Percentiles rank a stretch among this genome's conserved stretches.
These are phyloP conservation scores for Ceraceosorus bombacis DNA, from an alignment of 1,284 basidiomycete species.

Conservation along the genomic window DNA sequence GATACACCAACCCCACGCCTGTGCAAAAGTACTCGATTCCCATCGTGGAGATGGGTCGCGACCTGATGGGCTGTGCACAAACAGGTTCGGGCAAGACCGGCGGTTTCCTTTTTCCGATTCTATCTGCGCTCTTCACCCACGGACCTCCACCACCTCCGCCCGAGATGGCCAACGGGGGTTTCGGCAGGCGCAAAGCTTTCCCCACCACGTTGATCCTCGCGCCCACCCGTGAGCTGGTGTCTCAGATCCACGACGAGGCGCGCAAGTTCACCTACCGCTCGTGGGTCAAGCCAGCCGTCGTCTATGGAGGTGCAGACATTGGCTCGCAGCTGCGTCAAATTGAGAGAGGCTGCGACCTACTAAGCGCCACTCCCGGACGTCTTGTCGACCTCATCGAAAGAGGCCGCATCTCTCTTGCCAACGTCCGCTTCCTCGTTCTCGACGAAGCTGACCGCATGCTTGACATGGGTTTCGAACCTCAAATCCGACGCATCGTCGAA, in stretches of 20 bases:
- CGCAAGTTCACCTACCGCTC: conserved; percentile 99
- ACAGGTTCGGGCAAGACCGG: conserved; percentile 99
- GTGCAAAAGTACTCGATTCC: conserved; percentile 99
- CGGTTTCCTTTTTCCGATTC: conserved; percentile 98
- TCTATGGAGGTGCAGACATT: conserved; percentile 98
- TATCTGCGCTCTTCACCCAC: conserved; percentile 80
- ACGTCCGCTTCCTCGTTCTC: conserved; percentile 94
- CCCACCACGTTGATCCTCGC: conserved; percentile 93
- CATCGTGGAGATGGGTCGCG: conserved; percentile 80
- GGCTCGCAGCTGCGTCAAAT: conserved; percentile 85
- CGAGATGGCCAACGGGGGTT: conserved; percentile 52
- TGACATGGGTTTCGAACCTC: conserved; percentile 99
- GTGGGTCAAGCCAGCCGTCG: conserved; percentile 97
- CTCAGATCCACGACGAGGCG: conserved; percentile 98
- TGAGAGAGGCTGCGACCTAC: conserved; percentile 92
- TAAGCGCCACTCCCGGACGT: conserved; percentile 96
- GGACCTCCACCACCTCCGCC: conserved; percentile 67
- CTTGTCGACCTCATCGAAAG: conserved; percentile 97
- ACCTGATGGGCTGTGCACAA: conserved; percentile 99
- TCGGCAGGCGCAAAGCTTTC: conserved; percentile 79
- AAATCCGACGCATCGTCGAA: conserved; percentile 96
- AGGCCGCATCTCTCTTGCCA: conserved; percentile 88
- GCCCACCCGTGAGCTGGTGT: conserved; percentile 95
- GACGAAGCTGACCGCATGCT: conserved; percentile 99
- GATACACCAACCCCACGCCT: conserved; percentile 89